These are phyloP conservation scores for Intubia oerlemansii DNA, from an alignment of 2,329 filamentous ascomycete species.

Conservation along the genomic window DNA sequence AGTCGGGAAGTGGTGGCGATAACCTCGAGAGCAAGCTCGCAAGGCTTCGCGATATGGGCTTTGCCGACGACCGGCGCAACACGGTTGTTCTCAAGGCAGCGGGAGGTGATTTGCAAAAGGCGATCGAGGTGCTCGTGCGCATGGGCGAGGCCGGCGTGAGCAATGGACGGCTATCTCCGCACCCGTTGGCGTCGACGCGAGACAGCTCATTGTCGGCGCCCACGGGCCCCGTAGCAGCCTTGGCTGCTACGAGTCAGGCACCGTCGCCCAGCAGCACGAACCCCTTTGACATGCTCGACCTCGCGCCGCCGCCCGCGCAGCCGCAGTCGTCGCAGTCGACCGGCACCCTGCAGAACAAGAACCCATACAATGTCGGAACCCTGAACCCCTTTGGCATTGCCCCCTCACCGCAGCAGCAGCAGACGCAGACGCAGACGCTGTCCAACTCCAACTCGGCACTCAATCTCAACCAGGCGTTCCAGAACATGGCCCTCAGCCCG, in stretches of 20 bases:
- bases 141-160: conserved; percentile 63
- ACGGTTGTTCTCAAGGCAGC: conserved; percentile 58
- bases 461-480: conserved; percentile 46
- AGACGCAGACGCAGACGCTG: conserved; percentile 11
- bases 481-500: conserved; percentile 46
- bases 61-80: conserved; percentile 65
- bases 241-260: conserved; percentile 7
- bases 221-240: conserved; percentile 27
- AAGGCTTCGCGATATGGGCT: conserved; percentile 76
- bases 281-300: conserved; percentile 49
- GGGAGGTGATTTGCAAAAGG: conserved; percentile 65
- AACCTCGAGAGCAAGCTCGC: conserved; percentile 57
- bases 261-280: conserved; percentile 19
- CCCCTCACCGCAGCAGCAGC: conserved; percentile 6
- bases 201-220: conserved; percentile 23
- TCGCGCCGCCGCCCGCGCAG: conserved; percentile 25
- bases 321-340: conserved; percentile 46
- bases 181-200: conserved; percentile 20
- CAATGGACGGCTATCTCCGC: conserved; percentile 16
- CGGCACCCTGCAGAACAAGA: conserved; percentile 35
- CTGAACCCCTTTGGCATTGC: conserved; percentile 46
- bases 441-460: conserved; percentile 5
- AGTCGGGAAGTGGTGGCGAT: conserved; percentile 15
- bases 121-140: conserved; percentile 66
- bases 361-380: conserved; percentile 28